phyloP scores from a whole-genome alignment of 768 basidiomycete genomes.

The Trametes coccinea region DNA sequence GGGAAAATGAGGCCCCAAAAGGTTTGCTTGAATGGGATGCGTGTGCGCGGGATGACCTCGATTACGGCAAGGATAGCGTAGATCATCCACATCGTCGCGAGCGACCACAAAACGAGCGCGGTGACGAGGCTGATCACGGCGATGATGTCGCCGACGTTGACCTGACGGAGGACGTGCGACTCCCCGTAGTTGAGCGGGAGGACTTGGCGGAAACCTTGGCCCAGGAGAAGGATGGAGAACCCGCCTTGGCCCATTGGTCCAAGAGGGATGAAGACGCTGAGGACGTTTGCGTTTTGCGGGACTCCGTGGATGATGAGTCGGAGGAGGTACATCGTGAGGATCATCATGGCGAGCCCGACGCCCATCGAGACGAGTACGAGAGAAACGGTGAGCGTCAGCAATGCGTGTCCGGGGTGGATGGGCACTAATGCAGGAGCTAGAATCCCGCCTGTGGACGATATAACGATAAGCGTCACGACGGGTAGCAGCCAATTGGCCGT shows the following conservation, averaged over 20 bases:
- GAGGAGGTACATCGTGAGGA: conserved; percentile 63
- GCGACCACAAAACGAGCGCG: conserved; percentile 58
- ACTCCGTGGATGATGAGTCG: conserved; percentile 60
- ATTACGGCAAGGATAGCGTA: conserved; percentile 54
- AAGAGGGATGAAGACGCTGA: conserved; percentile 71
- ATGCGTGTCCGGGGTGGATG: conserved; percentile 48
- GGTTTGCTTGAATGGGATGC: conserved; percentile 52
- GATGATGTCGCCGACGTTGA: conserved; percentile 41
- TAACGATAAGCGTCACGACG: conserved; percentile 71
- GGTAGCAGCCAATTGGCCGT: conserved; percentile 74
- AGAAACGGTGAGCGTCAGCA: conserved; percentile 54
- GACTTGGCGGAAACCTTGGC: conserved; percentile 44
- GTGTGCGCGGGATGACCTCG: conserved; percentile 41
- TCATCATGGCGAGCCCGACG: conserved; percentile 61
- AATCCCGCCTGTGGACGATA: conserved; percentile 64
- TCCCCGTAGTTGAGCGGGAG: conserved; percentile 37
- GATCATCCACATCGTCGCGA: conserved; percentile 63
- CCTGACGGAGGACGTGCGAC: conserved; percentile 38
- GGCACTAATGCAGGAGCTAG: conserved; percentile 50
- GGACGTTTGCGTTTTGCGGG: conserved; percentile 45
- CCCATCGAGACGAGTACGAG: conserved; percentile 59
- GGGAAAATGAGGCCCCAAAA: conserved; percentile 76
- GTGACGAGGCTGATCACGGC: conserved; percentile 47
- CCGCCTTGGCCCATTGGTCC: conserved; percentile 74
- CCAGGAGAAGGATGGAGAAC: conserved; percentile 56